A percentile compares a stretch with the other conserved stretches of the same genome.
Conservation (phyloP, 306 rosid genomes). For the Vigna unguiculata region DNA sequence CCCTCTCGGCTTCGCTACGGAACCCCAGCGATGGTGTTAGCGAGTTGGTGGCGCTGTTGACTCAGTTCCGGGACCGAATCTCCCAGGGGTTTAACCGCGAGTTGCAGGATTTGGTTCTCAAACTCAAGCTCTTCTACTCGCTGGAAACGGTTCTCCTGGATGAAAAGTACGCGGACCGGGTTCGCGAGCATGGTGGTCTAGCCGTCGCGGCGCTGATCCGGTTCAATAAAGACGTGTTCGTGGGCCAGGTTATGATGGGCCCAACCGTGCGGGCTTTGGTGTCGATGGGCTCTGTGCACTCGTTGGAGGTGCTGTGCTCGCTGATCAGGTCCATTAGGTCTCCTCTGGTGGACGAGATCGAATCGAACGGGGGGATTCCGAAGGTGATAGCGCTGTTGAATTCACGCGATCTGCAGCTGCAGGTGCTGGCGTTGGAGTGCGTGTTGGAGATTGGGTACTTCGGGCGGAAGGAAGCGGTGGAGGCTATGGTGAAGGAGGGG, state of each 20-base stretch:
- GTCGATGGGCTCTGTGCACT: constrained; percentile 54
- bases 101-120: constrained; percentile 73
- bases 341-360: constrained; percentile 87
- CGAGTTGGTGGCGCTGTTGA: constrained; percentile 51
- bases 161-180: constrained; percentile 44
- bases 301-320: constrained; percentile 63
- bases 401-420: constrained; percentile 45
- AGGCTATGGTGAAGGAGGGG: constrained; percentile 78
- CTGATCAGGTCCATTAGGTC: constrained; percentile 72
- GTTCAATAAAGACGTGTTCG: constrained; percentile 93
- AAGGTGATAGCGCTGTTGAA: constrained; percentile 59
- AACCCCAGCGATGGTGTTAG: constrained; percentile 36
- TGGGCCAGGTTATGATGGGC: constrained; percentile 77
- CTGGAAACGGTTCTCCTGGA: constrained; percentile 61
- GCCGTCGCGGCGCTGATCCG: constrained; percentile 59
- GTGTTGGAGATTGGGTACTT: constrained; percentile 83
- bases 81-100: constrained; percentile 71
- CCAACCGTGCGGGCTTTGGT: constrained; percentile 60
- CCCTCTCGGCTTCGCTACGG: constrained; percentile 47
- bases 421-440: constrained; percentile 64
- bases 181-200: constrained; percentile 63
- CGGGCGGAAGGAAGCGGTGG: constrained; percentile 88
- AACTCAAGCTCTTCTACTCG: constrained; percentile 57
- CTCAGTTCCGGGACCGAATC: constrained; percentile 66
- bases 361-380: constrained; percentile 64